Evolutionary conservation across 2,329 filamentous ascomycete species (phyloP), one percentile per base, ranked within the genome.

Genomic region (Cordyceps cicadae): DNA sequence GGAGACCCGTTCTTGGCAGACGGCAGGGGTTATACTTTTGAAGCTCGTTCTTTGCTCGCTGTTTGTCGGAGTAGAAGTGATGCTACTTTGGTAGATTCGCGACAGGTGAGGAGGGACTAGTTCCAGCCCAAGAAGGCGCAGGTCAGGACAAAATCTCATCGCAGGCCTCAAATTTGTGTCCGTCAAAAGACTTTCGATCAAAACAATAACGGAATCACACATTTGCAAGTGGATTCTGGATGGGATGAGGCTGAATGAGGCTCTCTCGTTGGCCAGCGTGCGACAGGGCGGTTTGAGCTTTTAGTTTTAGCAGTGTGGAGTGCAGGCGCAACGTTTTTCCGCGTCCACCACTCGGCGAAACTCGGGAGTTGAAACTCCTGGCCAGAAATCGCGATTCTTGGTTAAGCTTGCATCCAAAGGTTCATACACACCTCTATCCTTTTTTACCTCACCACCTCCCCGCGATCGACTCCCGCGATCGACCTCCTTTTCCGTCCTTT

Each of bases 261-360:
- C n/a, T 39, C 9, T 12, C 26, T 29, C 49, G 29, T 41, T 59
- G 26, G 49, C 11, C 39, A 53, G 53, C 57, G 39, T 48, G 49
- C 39, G 12, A 17, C 49, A 50, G 21, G 49, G 46, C 55, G 19
- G 34, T 37, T 56, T 56, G 2, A 24, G 24, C 24, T 24, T 24
- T 24, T 37, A n/a, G 43, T 11, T 48, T 48, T 48, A 48, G 17
- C 41, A 50, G 21, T 50, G 48, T 45, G 48, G 49, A n/a, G n/a
- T 24, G 54, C 29, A 11, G 61, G 61, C 57, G 34, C 61, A 60
- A 62, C 53, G 56, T 60, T 62, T 56, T 56, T 62, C 57, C 61
- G 56, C 52, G 32, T 53, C 56, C 61, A 55, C 56, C 56, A 46
- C n/a, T 54, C 61, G 61, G 61, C 61, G 61, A 62, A 62, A 62